A percentile compares a stretch with the other conserved stretches of the same genome.
These are phyloP conservation scores for Penicillium parvum DNA, from an alignment of 495 filamentous ascomycete genomes.

Conservation along the genomic window DNA sequence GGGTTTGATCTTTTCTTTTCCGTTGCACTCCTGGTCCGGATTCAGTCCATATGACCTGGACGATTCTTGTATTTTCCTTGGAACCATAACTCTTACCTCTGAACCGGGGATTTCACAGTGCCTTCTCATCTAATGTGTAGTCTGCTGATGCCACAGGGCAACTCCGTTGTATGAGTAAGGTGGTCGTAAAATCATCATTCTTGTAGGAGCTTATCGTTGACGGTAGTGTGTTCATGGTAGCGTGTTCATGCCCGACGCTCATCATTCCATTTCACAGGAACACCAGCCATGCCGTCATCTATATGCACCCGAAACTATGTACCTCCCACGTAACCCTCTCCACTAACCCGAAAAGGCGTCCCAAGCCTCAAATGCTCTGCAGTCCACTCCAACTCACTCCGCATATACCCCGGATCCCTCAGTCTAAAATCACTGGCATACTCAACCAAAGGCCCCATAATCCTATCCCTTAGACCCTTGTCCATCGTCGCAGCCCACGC, in stretches of 20 bases:
- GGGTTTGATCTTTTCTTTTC: conserved; percentile 23
- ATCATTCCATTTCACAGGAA: too few relatives aligned
- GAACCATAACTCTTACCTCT: conserved; percentile 6
- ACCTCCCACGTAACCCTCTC: not conserved
- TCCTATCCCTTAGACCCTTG: conserved; percentile 4
- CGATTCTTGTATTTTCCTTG: conserved; percentile 9
- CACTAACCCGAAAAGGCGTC: conserved; percentile 1
- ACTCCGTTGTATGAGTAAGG: too few relatives aligned
- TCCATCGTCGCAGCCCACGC: conserved; percentile 30
- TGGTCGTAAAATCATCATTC: too few relatives aligned
- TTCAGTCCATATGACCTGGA: conserved; percentile 7
- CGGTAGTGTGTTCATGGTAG: too few relatives aligned
- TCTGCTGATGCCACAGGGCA: too few relatives aligned
- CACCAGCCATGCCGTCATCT: not conserved
- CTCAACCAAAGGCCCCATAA: conserved; percentile 19
- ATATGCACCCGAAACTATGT: not conserved
- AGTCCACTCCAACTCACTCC: conserved; percentile 6
- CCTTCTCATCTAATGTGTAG: too few relatives aligned
- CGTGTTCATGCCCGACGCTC: too few relatives aligned
- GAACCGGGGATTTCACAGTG: not conserved
- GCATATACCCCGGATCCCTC: not conserved
- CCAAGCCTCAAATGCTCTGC: conserved; percentile 16
- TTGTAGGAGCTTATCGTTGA: too few relatives aligned
- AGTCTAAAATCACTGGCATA: conserved; percentile 27
- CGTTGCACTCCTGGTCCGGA: conserved; percentile 5